phyloP scores from a whole-genome alignment of 495 filamentous ascomycete genomes.

The Parathielavia appendiculata region DNA sequence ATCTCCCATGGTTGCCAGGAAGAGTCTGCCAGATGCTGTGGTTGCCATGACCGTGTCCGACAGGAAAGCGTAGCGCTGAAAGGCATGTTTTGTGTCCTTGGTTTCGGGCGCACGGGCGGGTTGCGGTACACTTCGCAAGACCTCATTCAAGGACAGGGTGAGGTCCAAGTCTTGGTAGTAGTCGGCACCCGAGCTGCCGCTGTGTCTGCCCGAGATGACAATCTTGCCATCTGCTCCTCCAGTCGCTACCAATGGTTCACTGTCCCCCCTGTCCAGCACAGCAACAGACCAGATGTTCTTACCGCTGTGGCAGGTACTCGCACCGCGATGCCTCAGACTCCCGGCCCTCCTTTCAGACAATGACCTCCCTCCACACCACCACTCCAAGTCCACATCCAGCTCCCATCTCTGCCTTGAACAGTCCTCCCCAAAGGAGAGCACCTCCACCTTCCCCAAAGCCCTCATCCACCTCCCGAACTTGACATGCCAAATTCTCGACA shows the following conservation, averaged over 20 bases:
- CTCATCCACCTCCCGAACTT: conserved; percentile 43
- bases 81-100: conserved; percentile 39
- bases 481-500: conserved; percentile 84
- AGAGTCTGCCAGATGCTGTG: conserved; percentile 55
- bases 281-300: conserved; percentile 89
- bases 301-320: conserved; percentile 62
- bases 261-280: conserved; percentile 30
- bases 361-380: conserved; percentile 13
- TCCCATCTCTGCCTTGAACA: conserved; percentile 65
- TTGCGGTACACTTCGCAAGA: conserved; percentile 10
- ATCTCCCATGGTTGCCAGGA: conserved; percentile 42
- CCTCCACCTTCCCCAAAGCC: conserved; percentile 23
- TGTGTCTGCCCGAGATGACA: conserved; percentile 30
- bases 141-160: conserved; percentile 21
- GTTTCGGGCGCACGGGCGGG: not conserved
- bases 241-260: conserved; percentile 54
- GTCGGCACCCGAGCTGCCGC: not conserved
- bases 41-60: conserved; percentile 53
- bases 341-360: conserved; percentile 16
- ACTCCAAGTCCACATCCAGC: conserved; percentile 36
- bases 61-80: conserved; percentile 64
- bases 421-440: conserved; percentile 80
- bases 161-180: conserved; percentile 17
- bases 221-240: conserved; percentile 80
- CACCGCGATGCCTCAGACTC: conserved; percentile 47